Conservation (phyloP, 305 asterid genomes). For the Fraxinus greggii region DNA sequence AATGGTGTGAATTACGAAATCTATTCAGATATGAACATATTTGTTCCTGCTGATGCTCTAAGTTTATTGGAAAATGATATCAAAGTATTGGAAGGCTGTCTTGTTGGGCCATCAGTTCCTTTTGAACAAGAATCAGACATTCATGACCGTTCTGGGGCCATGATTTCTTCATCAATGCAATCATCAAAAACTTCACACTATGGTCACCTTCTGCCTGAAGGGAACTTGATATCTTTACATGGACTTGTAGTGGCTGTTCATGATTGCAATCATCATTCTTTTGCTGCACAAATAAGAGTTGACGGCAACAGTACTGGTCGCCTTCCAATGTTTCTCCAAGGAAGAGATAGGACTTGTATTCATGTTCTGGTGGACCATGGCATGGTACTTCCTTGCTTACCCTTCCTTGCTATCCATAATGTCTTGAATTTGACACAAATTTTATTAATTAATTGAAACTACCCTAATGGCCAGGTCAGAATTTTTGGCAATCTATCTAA, state of each 20-base stretch:
- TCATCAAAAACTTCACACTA: conserved; percentile 39
- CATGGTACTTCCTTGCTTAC: conserved; percentile 38
- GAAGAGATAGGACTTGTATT: conserved; percentile 54
- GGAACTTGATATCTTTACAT: conserved; percentile 56
- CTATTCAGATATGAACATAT: conserved; percentile 48
- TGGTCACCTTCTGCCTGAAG: conserved; percentile 59
- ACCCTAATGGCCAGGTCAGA: conserved; percentile 50
- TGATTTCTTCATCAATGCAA: conserved; percentile 28
- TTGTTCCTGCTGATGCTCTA: conserved; percentile 45
- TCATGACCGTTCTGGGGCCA: conserved; percentile 15
- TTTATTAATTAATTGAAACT: conserved; percentile 23
- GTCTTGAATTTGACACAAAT: conserved; percentile 1
- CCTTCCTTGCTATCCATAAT: conserved; percentile 19
- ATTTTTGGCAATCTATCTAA: conserved; percentile 49
- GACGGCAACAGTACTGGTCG: conserved; percentile 25
- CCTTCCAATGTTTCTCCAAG: conserved; percentile 40
- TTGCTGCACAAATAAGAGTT: conserved; percentile 34
- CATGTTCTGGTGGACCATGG: conserved; percentile 53
- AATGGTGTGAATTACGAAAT: conserved; percentile 25
- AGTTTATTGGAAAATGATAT: conserved; percentile 43
- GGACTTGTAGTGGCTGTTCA: conserved; percentile 70
- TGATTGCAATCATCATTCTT: conserved; percentile 36
- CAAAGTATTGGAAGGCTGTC: conserved; percentile 24
- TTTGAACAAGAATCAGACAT: conserved; percentile 30
- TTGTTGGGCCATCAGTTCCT: conserved; percentile 30